phyloP scores from a whole-genome alignment of 306 rosid genomes.

The Abrus precatorius region DNA sequence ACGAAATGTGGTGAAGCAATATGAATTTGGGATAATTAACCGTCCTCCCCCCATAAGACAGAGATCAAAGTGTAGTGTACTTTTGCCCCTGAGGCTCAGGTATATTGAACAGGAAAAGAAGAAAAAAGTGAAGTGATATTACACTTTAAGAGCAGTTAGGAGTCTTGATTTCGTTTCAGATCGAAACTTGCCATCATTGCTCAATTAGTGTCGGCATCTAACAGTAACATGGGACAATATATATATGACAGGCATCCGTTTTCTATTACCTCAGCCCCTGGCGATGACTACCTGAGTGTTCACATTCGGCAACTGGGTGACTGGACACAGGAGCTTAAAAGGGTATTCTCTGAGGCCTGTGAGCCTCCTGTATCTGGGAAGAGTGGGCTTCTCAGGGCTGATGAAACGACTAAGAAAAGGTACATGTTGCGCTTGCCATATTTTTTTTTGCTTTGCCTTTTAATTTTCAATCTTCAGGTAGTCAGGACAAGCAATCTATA shows the following conservation, averaged over 20 bases:
- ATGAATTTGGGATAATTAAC: not conserved
- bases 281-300: constrained; percentile 96
- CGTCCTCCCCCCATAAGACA: constrained; percentile 28
- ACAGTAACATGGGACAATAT: constrained; percentile 38
- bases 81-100: constrained; percentile 1
- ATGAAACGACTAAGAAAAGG: constrained; percentile 96
- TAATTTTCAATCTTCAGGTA: constrained; percentile 13
- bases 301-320: constrained; percentile 99
- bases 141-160: constrained; percentile 18
- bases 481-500: constrained; percentile 4
- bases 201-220: not conserved
- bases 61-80: constrained; percentile 20
- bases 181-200: constrained; percentile 19
- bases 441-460: not conserved
- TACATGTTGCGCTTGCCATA: constrained; percentile 38
- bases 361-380: constrained; percentile 93
- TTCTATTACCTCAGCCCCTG: constrained; percentile 99
- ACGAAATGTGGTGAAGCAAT: constrained; percentile 19
- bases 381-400: constrained; percentile 98
- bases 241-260: constrained; percentile 90
- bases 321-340: constrained; percentile 98
- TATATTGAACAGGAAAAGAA: constrained; percentile 16
- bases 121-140: constrained; percentile 13
- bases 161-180: constrained; percentile 26
- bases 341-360: constrained; percentile 91